These are phyloP conservation scores for Elongisporangium senticosum DNA, from an alignment of 352 stramenopile species.

Conservation along the genomic window DNA sequence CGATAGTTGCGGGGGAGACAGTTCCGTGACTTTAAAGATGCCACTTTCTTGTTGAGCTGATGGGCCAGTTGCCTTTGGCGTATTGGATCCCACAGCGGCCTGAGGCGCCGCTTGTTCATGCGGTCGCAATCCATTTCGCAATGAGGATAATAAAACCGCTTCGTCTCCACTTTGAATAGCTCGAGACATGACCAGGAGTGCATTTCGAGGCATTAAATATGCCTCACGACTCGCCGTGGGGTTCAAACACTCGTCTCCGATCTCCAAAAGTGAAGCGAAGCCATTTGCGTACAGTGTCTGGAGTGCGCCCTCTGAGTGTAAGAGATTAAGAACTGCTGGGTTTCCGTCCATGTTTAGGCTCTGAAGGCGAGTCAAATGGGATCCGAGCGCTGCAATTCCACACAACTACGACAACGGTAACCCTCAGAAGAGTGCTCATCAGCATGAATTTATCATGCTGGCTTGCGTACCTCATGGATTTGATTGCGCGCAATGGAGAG, in stretches of 20 bases:
- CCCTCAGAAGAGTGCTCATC: not conserved
- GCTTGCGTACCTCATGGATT: constrained; percentile 40
- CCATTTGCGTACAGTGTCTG: constrained; percentile 37
- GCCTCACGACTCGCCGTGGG: constrained; percentile 9
- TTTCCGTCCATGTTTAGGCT: constrained; percentile 49
- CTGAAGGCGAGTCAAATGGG: constrained; percentile 31
- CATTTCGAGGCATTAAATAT: constrained; percentile 4
- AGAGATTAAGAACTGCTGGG: constrained; percentile 21
- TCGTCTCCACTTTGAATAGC: constrained; percentile 16
- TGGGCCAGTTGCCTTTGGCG: no score
- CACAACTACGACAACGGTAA: constrained; percentile 26
- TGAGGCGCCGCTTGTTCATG: no score
- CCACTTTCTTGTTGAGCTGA: constrained; percentile 1
- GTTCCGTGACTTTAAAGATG: not conserved
- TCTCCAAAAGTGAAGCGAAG: constrained; percentile 23
- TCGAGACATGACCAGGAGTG: constrained; percentile 8
- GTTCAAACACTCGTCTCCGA: constrained; percentile 16
- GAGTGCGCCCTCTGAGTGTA: constrained; percentile 26
- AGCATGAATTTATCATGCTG: not conserved
- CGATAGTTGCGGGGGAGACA: constrained; percentile 1
- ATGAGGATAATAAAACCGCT: constrained; percentile 11
- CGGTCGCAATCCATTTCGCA: no score
- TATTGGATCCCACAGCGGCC: no score
- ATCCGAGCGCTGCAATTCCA: constrained; percentile 34
- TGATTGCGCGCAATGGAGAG: constrained; percentile 55